Percentiles rank a stretch among this genome's conserved stretches.
Conservation (phyloP, 2,329 filamentous ascomycete genomes). For the Dactylellina leptospora region DNA sequence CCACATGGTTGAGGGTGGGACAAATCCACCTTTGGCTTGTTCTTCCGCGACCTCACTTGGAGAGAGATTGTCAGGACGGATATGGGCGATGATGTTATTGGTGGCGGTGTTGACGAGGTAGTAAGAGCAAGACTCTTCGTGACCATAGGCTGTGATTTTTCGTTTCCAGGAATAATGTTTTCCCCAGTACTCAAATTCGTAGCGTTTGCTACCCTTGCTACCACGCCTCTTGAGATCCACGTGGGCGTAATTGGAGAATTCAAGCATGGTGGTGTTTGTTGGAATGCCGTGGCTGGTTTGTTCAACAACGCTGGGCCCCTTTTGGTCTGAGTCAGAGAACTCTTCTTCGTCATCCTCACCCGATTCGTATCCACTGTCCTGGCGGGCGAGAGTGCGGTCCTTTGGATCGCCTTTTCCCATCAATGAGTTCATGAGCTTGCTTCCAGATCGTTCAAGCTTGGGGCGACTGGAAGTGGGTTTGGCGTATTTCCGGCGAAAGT, state of each 20-base stretch:
- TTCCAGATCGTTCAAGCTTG: conserved; percentile 68
- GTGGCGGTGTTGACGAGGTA: conserved; percentile 77
- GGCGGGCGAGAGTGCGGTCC: conserved; percentile 64
- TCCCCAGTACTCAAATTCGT: conserved; percentile 95
- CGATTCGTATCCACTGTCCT: conserved; percentile 70
- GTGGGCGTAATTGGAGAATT: conserved; percentile 97
- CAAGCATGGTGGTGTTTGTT: conserved; percentile 83
- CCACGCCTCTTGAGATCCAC: conserved; percentile 80
- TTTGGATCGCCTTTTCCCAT: conserved; percentile 67
- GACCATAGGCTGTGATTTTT: conserved; percentile 66
- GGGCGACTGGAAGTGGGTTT: conserved; percentile 66
- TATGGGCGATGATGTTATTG: conserved; percentile 77
- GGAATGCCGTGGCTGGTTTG: conserved; percentile 62
- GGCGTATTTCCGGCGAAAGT: conserved; percentile 75
- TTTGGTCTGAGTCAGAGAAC: conserved; percentile 52
- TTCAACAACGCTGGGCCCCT: conserved; percentile 58
- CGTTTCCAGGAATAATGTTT: conserved; percentile 84
- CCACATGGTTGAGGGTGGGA: conserved; percentile 89
- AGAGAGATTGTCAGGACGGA: conserved; percentile 80
- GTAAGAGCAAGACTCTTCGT: conserved; percentile 72
- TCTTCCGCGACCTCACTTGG: conserved; percentile 76
- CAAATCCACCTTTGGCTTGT: conserved; percentile 81
- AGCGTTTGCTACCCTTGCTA: conserved; percentile 74
- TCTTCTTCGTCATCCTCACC: conserved; percentile 62
- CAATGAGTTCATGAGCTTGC: conserved; percentile 68